Conservation (phyloP, 257 asterid genomes). For the Oldenlandia corymbosa region DNA sequence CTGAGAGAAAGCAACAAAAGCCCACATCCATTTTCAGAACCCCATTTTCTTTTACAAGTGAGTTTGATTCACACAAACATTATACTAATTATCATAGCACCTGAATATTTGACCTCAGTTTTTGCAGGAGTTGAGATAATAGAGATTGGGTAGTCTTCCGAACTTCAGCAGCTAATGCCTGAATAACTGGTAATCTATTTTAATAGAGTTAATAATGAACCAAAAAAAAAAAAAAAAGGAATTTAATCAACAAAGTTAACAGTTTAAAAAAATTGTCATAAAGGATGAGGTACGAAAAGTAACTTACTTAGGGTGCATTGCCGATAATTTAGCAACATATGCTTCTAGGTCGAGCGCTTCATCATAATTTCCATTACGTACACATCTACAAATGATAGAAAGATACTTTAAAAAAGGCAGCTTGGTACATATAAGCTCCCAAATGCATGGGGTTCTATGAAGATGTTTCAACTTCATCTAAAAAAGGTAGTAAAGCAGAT, state of each 20-base stretch:
- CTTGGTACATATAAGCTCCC: too few relatives aligned
- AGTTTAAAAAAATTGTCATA: slow-evolving; percentile 17
- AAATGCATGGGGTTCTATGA: too few relatives aligned
- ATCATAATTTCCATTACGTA: slow-evolving; percentile 91
- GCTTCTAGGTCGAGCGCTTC: slow-evolving; percentile 99
- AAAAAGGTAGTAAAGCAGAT: background rate
- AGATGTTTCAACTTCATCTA: too few relatives aligned
- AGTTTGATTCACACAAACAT: slow-evolving; percentile 14
- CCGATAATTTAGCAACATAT: slow-evolving; percentile 78
- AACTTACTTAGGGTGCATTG: slow-evolving; percentile 95
- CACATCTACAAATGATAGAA: slow-evolving; percentile 57
- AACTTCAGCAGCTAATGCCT: slow-evolving; percentile 90
- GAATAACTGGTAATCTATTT: slow-evolving; percentile 86
- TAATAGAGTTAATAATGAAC: slow-evolving; percentile 16
- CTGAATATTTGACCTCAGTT: slow-evolving; percentile 95
- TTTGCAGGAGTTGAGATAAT: slow-evolving; percentile 92
- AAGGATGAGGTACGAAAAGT: slow-evolving; percentile 19
- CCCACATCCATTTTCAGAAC: slow-evolving; percentile 9
- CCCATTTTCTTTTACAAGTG: slow-evolving; percentile 1
- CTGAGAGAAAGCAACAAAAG: slow-evolving; percentile 29
- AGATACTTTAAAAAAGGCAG: slow-evolving; percentile 9
- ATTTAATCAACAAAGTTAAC: slow-evolving; percentile 8
- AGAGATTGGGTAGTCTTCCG: slow-evolving; percentile 91
- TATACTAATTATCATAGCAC: slow-evolving; percentile 27
- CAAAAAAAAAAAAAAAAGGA: slow-evolving; percentile 12